phyloP scores from a whole-genome alignment of 2,329 filamentous ascomycete species.

The Blumeria graminis region DNA sequence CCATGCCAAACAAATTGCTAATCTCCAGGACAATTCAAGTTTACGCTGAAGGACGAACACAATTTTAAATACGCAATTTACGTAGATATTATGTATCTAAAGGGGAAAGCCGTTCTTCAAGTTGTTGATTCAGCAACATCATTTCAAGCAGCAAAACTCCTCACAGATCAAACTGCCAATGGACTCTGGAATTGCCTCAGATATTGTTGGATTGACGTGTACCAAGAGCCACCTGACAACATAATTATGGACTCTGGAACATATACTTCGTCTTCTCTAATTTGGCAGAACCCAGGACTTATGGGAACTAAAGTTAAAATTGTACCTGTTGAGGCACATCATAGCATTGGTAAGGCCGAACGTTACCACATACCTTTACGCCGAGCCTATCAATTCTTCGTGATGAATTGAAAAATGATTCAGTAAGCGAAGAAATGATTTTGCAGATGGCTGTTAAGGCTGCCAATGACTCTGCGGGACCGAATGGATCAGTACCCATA shows the following conservation, averaged over 20 bases:
- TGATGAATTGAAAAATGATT: not conserved
- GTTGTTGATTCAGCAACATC: constrained; percentile 1
- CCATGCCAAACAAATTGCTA: not conserved
- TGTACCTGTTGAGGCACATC: not conserved
- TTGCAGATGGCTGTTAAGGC: not conserved
- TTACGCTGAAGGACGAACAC: not conserved
- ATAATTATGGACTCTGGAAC: too few relatives aligned
- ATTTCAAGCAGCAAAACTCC: constrained; percentile 2
- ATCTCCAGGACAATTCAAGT: not conserved
- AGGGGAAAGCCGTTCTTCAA: not conserved
- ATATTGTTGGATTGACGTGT: too few relatives aligned
- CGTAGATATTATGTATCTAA: constrained; percentile 2
- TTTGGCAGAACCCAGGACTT: too few relatives aligned
- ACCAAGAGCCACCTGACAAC: too few relatives aligned
- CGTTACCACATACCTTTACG: not conserved
- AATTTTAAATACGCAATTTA: constrained; percentile 2
- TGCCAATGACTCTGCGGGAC: not conserved
- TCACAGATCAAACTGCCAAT: too few relatives aligned
- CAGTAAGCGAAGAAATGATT: not conserved
- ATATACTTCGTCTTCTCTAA: too few relatives aligned
- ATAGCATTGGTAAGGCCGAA: not conserved
- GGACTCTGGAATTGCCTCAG: too few relatives aligned
- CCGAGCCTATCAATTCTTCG: not conserved
- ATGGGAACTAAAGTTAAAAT: too few relatives aligned
- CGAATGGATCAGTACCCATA: not conserved